Conservation (phyloP, 1,139 yeast species). For the Kodamaea sp. region DNA sequence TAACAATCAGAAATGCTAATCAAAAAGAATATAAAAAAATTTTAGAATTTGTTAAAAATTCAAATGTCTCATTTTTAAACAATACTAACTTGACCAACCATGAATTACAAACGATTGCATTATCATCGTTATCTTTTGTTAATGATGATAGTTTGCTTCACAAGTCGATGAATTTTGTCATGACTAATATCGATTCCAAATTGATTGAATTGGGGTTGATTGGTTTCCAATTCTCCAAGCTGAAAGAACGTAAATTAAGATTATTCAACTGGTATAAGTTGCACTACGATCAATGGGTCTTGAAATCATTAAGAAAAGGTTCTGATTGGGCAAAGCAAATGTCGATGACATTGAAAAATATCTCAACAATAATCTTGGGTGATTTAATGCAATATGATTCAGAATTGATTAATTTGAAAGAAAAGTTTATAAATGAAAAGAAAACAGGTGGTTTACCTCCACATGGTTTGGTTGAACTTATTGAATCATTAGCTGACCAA, state of each 20-base stretch:
- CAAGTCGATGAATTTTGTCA: conserved; percentile 53
- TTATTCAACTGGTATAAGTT: conserved; percentile 56
- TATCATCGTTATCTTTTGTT: conserved; percentile 51
- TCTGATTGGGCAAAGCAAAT: conserved; percentile 41
- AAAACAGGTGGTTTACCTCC: conserved; percentile 25
- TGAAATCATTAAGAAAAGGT: conserved; percentile 42
- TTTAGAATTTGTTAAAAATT: conserved; percentile 47
- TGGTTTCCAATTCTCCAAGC: conserved; percentile 40
- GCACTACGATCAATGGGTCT: conserved; percentile 50
- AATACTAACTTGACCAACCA: conserved; percentile 28
- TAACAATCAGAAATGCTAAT: conserved; percentile 32
- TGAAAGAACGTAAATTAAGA: conserved; percentile 15
- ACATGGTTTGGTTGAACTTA: conserved; percentile 29
- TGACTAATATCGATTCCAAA: conserved; percentile 51
- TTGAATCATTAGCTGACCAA: conserved; percentile 18
- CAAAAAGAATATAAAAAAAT: conserved; percentile 57
- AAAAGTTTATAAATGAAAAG: conserved; percentile 32
- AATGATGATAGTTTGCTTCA: conserved; percentile 41
- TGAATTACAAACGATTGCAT: conserved; percentile 52
- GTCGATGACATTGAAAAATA: conserved; percentile 37
- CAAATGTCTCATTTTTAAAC: conserved; percentile 34
- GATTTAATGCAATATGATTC: conserved; percentile 38
- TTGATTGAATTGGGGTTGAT: conserved; percentile 52
- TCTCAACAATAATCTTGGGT: conserved; percentile 38
- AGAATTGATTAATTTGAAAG: conserved; percentile 20